Evolutionary conservation across 805 yeast species (phyloP), one percentile per base, ranked within the genome.

Genomic region (Nakazawaea peltata): DNA sequence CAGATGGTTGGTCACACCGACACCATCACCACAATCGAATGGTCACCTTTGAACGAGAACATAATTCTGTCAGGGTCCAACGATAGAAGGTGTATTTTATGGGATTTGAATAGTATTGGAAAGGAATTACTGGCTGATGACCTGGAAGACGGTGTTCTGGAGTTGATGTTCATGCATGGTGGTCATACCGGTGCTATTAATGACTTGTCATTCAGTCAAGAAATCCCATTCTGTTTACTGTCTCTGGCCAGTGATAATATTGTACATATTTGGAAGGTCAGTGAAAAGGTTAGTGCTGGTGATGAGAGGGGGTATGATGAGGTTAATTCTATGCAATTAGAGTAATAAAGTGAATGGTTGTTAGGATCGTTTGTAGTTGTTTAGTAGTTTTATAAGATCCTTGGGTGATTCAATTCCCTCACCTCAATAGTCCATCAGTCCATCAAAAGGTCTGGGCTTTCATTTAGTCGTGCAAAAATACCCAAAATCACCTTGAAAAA

Each of bases 61-160:
- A 67, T 86, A 4, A 50, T 86, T 7, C 86, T 87, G 2, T 76
- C 87, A 0, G 82, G 87, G 3, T 75, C 86, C 1, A 73, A 73
- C 41, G 95, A 86, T 51, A 67, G 92, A 42, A 65, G 94, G 40
- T 72, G 83, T 12, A 77, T 84, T 24, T 45, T 86, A 4, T 85
- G 95, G 95, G 94, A 86, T 51, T 61, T 85, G 39, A 61, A 65
- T 31, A 77, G 73, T 45, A 79, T 86, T 25, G 96, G 96, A 4
- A 82, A 77, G 43, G 95, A 85, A 50, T 94, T 84, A 54, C 69
- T 68, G 11, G 87, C 77, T 45, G 95, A 85, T 45, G 95, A 86
- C 51, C 82, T 86, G 21, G 94, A 82, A 44, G 96, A 86, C 49
- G 96, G 94, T 26, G 81, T 81, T 19, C 90, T 95, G 4, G 96